Evolutionary conservation across 108 stramenopile genomes (phyloP).

Genomic region (Schizochytrium sp.): DNA sequence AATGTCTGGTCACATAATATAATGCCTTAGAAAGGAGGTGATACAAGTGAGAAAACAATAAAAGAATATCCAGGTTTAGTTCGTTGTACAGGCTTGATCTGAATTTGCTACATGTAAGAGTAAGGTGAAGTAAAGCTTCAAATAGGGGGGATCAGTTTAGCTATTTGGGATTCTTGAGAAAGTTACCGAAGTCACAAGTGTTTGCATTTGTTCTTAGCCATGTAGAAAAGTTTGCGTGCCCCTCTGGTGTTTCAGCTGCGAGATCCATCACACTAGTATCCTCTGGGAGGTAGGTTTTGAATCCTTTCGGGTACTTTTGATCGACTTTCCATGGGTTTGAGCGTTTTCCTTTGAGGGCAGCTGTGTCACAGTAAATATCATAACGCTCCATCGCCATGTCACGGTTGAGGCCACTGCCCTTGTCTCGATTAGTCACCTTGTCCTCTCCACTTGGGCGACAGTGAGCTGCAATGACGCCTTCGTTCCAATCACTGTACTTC

Average conservation of each 20-base stretch:
- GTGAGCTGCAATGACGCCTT: not conserved
- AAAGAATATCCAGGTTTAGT: no score
- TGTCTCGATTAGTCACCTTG: not conserved
- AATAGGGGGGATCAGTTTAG: no score
- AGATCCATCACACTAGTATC: not conserved
- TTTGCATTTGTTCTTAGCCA: not conserved
- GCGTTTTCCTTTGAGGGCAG: not conserved
- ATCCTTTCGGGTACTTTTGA: no score
- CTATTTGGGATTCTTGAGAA: not conserved
- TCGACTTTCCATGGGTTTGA: not conserved
- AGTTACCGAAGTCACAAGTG: not conserved
- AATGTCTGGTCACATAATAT: no score
- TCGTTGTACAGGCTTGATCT: no score
- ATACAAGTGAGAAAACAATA: no score
- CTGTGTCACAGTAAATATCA: not conserved
- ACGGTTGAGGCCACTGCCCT: not conserved
- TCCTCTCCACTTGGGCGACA: not conserved
- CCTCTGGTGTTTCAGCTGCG: not conserved
- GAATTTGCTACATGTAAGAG: no score
- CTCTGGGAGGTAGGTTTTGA: no score
- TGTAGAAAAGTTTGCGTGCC: not conserved
- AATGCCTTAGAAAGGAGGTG: no score
- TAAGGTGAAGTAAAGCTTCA: no score
- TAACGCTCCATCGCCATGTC: not conserved
- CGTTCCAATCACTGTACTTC: not conserved